Percentiles rank a stretch among this genome's conserved stretches.
phyloP scores from a whole-genome alignment of 371 early-diverging fungal genomes.

The Mucor velutinosus region DNA sequence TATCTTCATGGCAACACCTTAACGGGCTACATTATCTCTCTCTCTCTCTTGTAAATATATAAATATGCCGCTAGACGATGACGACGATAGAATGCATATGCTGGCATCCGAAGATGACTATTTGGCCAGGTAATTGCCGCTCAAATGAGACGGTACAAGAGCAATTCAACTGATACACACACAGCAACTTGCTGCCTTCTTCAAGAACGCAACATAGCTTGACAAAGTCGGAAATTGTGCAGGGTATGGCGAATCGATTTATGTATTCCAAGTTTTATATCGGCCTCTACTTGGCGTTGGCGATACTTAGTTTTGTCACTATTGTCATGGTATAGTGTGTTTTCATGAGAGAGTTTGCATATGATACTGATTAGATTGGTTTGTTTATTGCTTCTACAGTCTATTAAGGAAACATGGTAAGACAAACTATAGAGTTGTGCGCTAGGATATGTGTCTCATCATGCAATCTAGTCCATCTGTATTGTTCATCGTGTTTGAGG shows the following conservation, averaged over 20 bases:
- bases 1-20: neutral
- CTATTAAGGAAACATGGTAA: conserved; percentile 49
- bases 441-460: neutral
- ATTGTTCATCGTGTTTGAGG: conserved; percentile 64
- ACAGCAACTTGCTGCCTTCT: neutral
- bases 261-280: conserved; percentile 77
- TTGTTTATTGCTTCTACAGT: conserved; percentile 22
- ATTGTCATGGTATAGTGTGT: conserved; percentile 57
- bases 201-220: conserved; percentile 57
- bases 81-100: conserved; percentile 29
- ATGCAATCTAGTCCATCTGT: conserved; percentile 38
- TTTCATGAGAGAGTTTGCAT: too few relatives aligned
- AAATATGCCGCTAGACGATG: conserved; percentile 24
- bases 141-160: neutral
- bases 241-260: conserved; percentile 77
- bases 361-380: neutral
- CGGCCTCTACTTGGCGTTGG: conserved; percentile 68
- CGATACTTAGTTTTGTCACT: conserved; percentile 63
- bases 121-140: neutral
- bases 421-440: neutral
- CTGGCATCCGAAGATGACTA: conserved; percentile 18
- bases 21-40: neutral
- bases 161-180: neutral
- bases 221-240: conserved; percentile 64
- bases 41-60: neutral